These are phyloP conservation scores for Thalassiosira hispida DNA, from an alignment of 352 stramenopile genomes.

Conservation along the genomic window DNA sequence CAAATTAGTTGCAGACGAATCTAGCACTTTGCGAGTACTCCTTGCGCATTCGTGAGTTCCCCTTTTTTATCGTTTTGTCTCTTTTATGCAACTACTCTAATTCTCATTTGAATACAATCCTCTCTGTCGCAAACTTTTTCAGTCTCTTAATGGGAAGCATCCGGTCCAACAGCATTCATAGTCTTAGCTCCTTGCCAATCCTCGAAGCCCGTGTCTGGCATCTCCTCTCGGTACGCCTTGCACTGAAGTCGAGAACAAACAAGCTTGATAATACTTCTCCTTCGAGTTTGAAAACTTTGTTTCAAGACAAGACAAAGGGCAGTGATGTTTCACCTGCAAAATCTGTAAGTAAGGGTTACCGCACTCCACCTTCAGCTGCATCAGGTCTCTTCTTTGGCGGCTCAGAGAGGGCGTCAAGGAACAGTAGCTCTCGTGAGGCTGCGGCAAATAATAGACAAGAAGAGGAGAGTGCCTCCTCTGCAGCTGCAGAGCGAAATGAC, in stretches of 20 bases:
- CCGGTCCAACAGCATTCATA: conserved; percentile 13
- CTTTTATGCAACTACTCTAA: conserved; percentile 8
- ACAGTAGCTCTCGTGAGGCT: conserved; percentile 21
- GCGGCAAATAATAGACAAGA: conserved; percentile 42
- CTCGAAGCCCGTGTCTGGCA: conserved; percentile 55
- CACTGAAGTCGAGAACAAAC: conserved; percentile 33
- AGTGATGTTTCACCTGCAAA: conserved; percentile 9
- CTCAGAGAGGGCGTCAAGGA: conserved; percentile 28
- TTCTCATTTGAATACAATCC: neutral
- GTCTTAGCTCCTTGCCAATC: conserved; percentile 50
- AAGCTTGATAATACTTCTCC: conserved; percentile 23
- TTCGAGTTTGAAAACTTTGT: conserved; percentile 36
- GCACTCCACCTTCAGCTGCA: conserved; percentile 36
- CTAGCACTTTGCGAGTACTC: conserved; percentile 30
- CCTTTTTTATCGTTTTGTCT: neutral
- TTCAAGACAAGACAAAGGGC: conserved; percentile 30
- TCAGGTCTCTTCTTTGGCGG: conserved; percentile 44
- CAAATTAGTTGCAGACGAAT: conserved; percentile 30
- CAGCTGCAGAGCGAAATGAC: conserved; percentile 51
- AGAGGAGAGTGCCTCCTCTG: conserved; percentile 33
- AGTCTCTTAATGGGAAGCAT: conserved; percentile 41
- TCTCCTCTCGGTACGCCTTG: conserved; percentile 42
- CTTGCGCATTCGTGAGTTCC: conserved; percentile 31
- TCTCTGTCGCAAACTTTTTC: neutral
- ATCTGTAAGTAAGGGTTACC: conserved; percentile 21